Base-by-base conservation (phyloP, 2,329 filamentous ascomycete species). In the Drechslerella coelobrocha region DNA sequence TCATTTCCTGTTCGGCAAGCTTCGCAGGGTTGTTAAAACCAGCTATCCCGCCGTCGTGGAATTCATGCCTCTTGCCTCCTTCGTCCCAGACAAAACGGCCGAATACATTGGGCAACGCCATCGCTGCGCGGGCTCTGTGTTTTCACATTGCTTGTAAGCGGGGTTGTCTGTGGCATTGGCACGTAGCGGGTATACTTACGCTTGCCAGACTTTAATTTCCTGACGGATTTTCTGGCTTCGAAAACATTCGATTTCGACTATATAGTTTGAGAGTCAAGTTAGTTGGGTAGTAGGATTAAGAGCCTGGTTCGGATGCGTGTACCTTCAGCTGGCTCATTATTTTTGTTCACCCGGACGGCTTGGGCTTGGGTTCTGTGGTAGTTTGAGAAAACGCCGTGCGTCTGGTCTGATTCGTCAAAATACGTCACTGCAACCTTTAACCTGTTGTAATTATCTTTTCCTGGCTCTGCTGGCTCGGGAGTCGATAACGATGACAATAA, bases 81-180 rank as follows among this genome's bases (percentile, higher is more conserved):
- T n/a, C 9, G 39, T 19, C 6, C n/a, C 14, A 31, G n/a, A n/a
- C n/a, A n/a, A 34, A 34, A n/a, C n/a, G 26, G 9, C 50, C 26
- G 23, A 53, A 53, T 9, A 53, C 12, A 5, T 31, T 31, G 17
- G 50, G 50, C 12, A 53, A 19, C 6, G 50, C 50, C 6, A 17
- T 19, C 10, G 50, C 50, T 6, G 50, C 50, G 9, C 50, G 50
- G 8, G 50, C 50, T 37, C 50, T 53, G 26, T 50, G 7, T 48
- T 48, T 48, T 48, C 9, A 48, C 12, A 5, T n/a, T n/a, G n/a
- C n/a, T n/a, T n/a, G n/a, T n/a, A n/a, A n/a, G n/a, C n/a, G n/a
- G n/a, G n/a, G n/a, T n/a, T n/a, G n/a, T n/a, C n/a, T n/a, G n/a
- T n/a, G n/a, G n/a, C n/a, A n/a, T n/a, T n/a, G n/a, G n/a, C n/a